Evolutionary conservation across 352 stramenopile genomes (phyloP), one percentile per base, ranked within the genome.

Genomic region (Pythium apleroticum): DNA sequence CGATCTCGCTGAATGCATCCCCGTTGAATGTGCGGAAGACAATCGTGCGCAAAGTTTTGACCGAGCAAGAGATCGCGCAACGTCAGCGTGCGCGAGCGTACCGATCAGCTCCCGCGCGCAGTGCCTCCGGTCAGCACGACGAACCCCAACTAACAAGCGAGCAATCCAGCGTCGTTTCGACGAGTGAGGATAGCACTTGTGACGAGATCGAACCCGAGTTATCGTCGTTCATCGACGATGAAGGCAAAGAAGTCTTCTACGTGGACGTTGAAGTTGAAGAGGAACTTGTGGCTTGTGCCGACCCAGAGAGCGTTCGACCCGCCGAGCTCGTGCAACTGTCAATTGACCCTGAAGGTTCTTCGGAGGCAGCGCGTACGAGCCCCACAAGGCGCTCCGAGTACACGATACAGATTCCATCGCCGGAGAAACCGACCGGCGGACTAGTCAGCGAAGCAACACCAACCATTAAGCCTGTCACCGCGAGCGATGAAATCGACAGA

Each of bases 41-140:
- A 33, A 72, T 79, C 20, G 72, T 82, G 12, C 66, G 68, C 15
- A 78, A 75, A 52, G 63, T 80, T 30, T 28, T 83, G 2, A 75
- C 73, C 1, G 72, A 83, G 35, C 57, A 78, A 28, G 72, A 83
- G 31, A 66, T 68, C 5, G 65, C 63, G 24, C 60, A 54, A 8
- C 65, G 69, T 25, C 41, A 48, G 28, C 43, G 43, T 10, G 43
- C 43, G 9, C 43, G 43, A 27, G n/a, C 43, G 17, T 27, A 28
- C 19, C 19, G 43, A 20, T 22, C 39, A 19, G 5, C 39, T 25
- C 17, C n/a, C n/a, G 39, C 22, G 17, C 39, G 39, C 17, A 14
- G 17, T 33, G 30, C 27, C 10, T 15, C 27, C 35, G 27, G 43
- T 2, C 12, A 30, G 1, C 9, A 35, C 25, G 8, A 55, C 7